A percentile compares a stretch with the other conserved stretches of the same genome.
Evolutionary conservation across 169 alveolate genomes (phyloP).

Genomic region (Eimeria tenella): DNA sequence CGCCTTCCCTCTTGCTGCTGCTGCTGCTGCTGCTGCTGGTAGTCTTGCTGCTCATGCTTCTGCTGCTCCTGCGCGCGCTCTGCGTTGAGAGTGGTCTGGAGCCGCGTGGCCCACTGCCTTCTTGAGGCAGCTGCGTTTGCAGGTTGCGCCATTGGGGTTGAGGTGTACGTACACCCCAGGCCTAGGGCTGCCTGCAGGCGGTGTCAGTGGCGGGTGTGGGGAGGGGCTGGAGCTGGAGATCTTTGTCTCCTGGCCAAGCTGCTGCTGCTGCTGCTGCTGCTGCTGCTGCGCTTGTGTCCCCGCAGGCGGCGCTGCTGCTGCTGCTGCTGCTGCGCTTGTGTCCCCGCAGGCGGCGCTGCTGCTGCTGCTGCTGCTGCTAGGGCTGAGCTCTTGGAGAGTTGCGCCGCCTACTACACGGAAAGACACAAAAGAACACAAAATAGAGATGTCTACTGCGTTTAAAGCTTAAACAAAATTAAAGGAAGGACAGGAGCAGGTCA

Average conservation of each 20-base stretch:
- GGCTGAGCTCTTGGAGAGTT: too few relatives aligned
- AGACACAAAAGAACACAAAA: too few relatives aligned
- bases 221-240: too few relatives aligned
- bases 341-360: not conserved
- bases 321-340: not conserved
- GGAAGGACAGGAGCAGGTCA: too few relatives aligned
- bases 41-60: slow-evolving; percentile 3
- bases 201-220: too few relatives aligned
- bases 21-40: slow-evolving; percentile 32
- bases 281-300: not conserved
- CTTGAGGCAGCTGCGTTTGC: not conserved
- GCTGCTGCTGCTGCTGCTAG: not conserved
- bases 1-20: slow-evolving; percentile 1
- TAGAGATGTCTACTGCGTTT: too few relatives aligned
- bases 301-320: not conserved
- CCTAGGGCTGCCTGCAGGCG: too few relatives aligned
- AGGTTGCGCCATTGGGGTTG: too few relatives aligned
- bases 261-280: slow-evolving; percentile 13
- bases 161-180: too few relatives aligned
- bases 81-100: slow-evolving; percentile 7
- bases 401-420: too few relatives aligned
- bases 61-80: not conserved
- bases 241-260: not conserved
- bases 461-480: too few relatives aligned
- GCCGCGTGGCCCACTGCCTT: slow-evolving; percentile 5